Evolutionary conservation across 1,139 yeast species (phyloP).

Genomic region (Suhomyces yuchorum): DNA sequence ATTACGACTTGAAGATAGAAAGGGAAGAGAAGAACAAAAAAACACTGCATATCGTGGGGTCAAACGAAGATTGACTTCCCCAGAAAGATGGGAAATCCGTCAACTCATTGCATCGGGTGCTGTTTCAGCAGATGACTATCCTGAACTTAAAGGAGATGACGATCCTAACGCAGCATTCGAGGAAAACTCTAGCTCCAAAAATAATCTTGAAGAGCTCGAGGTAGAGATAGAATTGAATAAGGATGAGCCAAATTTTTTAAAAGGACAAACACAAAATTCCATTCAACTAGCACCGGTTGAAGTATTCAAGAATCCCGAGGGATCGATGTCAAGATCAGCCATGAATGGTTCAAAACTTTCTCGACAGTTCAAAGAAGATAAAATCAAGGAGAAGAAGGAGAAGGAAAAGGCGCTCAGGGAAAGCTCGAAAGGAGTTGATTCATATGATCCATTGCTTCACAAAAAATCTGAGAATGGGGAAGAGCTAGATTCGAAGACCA

Average conservation of each 20-base stretch:
- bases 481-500: slow-evolving; percentile 11
- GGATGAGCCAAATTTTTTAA: slow-evolving; percentile 71
- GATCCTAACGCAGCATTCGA: slow-evolving; percentile 41
- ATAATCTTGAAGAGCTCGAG: slow-evolving; percentile 51
- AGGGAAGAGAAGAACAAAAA: slow-evolving; percentile 15
- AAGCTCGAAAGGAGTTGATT: slow-evolving; percentile 23
- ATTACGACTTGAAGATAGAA: slow-evolving; percentile 29
- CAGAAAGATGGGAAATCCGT: slow-evolving; percentile 88
- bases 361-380: slow-evolving; percentile 63
- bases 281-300: slow-evolving; percentile 53
- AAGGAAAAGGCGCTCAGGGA: slow-evolving; percentile 37
- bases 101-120: slow-evolving; percentile 84
- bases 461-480: slow-evolving; percentile 12
- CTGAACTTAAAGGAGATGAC: slow-evolving; percentile 54
- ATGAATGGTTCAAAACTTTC: slow-evolving; percentile 73
- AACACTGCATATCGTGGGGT: slow-evolving; percentile 12
- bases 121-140: slow-evolving; percentile 67
- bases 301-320: slow-evolving; percentile 72
- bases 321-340: slow-evolving; percentile 77
- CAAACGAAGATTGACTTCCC: slow-evolving; percentile 66
- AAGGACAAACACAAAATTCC: slow-evolving; percentile 52
- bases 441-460: slow-evolving; percentile 46
- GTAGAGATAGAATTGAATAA: slow-evolving; percentile 74
- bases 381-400: slow-evolving; percentile 52
- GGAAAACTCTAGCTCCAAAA: slow-evolving; percentile 26